Evolutionary conservation across 345 rosid species (phyloP).

Genomic region (Euphorbia tirucalli): DNA sequence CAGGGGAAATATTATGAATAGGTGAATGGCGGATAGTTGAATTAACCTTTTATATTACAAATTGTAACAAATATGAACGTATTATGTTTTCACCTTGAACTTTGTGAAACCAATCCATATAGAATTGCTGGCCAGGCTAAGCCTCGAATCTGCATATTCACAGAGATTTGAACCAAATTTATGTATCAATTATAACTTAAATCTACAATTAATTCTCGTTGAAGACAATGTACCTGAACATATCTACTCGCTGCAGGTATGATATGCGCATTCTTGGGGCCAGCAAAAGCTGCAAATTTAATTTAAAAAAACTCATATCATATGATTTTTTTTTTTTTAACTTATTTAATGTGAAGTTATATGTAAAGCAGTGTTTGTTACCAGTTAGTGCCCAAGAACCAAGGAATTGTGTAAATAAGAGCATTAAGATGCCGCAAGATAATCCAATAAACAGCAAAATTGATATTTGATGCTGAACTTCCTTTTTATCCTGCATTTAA

Average conservation of each 20-base stretch:
- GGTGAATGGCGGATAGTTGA: no score
- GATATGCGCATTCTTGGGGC: slow-evolving; percentile 18
- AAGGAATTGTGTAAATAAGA: slow-evolving; percentile 64
- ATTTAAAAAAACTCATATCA: not conserved
- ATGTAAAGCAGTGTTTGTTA: slow-evolving; percentile 25
- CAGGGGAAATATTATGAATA: no score
- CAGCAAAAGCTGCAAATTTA: slow-evolving; percentile 15
- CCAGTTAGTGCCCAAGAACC: slow-evolving; percentile 75
- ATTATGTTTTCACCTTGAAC: slow-evolving; percentile 62
- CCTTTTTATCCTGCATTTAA: slow-evolving; percentile 60
- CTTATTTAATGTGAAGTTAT: not conserved
- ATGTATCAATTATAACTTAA: not conserved
- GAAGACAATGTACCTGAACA: slow-evolving; percentile 18
- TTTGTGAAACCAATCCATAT: slow-evolving; percentile 84
- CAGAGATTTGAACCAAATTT: not conserved
- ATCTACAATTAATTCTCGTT: not conserved
- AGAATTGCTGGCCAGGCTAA: slow-evolving; percentile 95
- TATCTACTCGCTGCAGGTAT: slow-evolving; percentile 25
- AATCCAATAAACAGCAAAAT: slow-evolving; percentile 69
- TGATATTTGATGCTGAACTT: slow-evolving; percentile 84
- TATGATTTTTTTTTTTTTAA: not conserved
- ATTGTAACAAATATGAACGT: not conserved
- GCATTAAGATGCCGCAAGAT: slow-evolving; percentile 70
- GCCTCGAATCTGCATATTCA: slow-evolving; percentile 65
- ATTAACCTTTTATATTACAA: no score